Base-by-base conservation (phyloP, 352 stramenopile genomes). In the Aphanomyces invadans region DNA sequence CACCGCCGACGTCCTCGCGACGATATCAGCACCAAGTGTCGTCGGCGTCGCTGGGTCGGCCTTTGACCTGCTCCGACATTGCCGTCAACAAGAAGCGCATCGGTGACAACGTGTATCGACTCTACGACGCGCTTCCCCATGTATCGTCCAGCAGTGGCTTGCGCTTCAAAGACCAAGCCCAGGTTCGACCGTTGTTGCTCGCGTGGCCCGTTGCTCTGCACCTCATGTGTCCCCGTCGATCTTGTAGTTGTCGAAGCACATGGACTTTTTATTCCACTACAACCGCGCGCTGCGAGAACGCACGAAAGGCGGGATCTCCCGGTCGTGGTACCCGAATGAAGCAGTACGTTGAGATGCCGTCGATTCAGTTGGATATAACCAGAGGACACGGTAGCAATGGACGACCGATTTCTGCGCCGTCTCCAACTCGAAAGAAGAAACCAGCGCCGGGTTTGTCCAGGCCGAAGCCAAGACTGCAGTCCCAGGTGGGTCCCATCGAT, bases 201-300 rank as follows among this genome's bases (percentile, higher is more conserved):
- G n/a, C n/a, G n/a, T n/a, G n/a, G n/a, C n/a, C n/a, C n/a, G n/a
- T n/a, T n/a, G n/a, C n/a, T n/a, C n/a, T n/a, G n/a, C n/a, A n/a
- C n/a, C n/a, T n/a, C n/a, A 17, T 17, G 17, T 19, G 25, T 29
- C 25, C 15, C 55, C 25, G 26, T 55, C 33, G 23, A 21, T 55
- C 2, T 64, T 56, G 36, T 56, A 65, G 55, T 69, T 92, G 39
- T 79, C 91, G 49, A 82, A 83, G 29, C 86, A 94, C 55, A 69
- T 92, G 65, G 86, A 94, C 61, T 94, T 94, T 70, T 61, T 94
- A 9, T 94, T 94, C 69, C 81, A 94, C 63, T 94, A 86, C 62
- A 92, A 92, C 39, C 86, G 86, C 11, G 76, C 86, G 3, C 73
- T 86, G 26, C 90, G 90, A 65, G 86, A 92, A 63, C 86, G 80